Conservation (phyloP, 768 basidiomycete genomes). For the Saitozyma podzolica region DNA sequence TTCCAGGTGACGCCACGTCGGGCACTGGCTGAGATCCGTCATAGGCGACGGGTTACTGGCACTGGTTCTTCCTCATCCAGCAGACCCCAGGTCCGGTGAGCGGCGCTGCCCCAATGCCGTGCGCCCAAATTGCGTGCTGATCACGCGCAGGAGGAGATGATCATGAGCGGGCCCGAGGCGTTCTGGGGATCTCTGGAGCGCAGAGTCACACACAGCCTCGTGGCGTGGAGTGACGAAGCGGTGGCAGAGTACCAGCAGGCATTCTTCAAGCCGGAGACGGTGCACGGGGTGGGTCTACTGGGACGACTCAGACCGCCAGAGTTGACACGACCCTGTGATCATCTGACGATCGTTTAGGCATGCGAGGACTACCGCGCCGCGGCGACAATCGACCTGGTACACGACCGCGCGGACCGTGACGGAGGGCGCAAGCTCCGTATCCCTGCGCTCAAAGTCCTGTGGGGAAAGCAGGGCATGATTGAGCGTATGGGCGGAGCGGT, state of each 20-base stretch:
- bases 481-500: slow-evolving; percentile 19
- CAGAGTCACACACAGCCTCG: slow-evolving; percentile 15
- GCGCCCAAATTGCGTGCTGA: background rate
- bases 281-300: slow-evolving; percentile 31
- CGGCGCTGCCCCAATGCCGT: background rate
- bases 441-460: slow-evolving; percentile 25
- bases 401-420: slow-evolving; percentile 34
- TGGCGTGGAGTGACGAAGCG: slow-evolving; percentile 29
- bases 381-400: slow-evolving; percentile 47
- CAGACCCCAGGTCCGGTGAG: slow-evolving; percentile 32
- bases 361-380: slow-evolving; percentile 52
- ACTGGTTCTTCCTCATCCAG: slow-evolving; percentile 47
- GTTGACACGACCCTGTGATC: background rate
- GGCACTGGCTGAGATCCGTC: background rate
- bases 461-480: slow-evolving; percentile 42
- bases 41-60: slow-evolving; percentile 38
- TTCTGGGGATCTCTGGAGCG: slow-evolving; percentile 25
- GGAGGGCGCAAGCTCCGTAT: slow-evolving; percentile 22
- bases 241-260: slow-evolving; percentile 22
- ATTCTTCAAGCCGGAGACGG: slow-evolving; percentile 17
- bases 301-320: background rate
- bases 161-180: slow-evolving; percentile 22
- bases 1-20: background rate
- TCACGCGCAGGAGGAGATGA: slow-evolving; percentile 29
- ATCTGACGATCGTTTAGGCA: slow-evolving; percentile 11